Evolutionary conservation across 2,329 filamentous ascomycete genomes (phyloP).

Genomic region (Huntiella moniliformis): DNA sequence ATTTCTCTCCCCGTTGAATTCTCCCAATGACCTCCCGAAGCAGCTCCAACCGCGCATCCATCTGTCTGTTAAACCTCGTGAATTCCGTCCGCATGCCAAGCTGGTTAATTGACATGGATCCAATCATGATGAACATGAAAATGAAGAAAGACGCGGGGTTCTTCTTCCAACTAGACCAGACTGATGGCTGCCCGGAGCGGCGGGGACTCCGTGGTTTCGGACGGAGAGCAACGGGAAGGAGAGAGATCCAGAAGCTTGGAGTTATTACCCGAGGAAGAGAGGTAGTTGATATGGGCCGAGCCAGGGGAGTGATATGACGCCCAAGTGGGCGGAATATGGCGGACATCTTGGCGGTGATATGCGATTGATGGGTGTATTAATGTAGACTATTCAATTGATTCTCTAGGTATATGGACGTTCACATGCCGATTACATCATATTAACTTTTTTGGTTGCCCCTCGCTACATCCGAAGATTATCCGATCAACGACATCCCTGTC

Average conservation of each 20-base stretch:
- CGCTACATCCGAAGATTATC: slow-evolving; percentile 21
- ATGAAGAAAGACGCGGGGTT: slow-evolving; percentile 74
- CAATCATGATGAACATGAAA: slow-evolving; percentile 67
- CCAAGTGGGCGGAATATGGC: too few species aligned
- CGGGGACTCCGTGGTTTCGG: background rate
- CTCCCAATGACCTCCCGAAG: slow-evolving; percentile 58
- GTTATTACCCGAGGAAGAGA: too few species aligned
- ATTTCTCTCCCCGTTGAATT: slow-evolving; percentile 52
- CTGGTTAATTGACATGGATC: slow-evolving; percentile 89
- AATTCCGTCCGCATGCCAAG: slow-evolving; percentile 63
- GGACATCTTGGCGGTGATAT: too few species aligned
- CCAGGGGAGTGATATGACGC: too few species aligned
- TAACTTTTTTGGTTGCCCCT: slow-evolving; percentile 18
- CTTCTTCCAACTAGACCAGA: slow-evolving; percentile 15
- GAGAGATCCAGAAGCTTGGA: slow-evolving; percentile 34
- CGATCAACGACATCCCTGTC: slow-evolving; percentile 8
- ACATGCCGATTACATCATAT: too few species aligned
- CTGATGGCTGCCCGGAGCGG: slow-evolving; percentile 15
- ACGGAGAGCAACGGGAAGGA: slow-evolving; percentile 50
- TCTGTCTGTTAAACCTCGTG: slow-evolving; percentile 50
- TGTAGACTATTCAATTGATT: too few species aligned
- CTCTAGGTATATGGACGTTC: too few species aligned
- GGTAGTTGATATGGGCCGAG: too few species aligned
- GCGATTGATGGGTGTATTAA: too few species aligned
- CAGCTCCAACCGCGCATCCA: slow-evolving; percentile 59